Percentiles rank a stretch among this genome's conserved stretches.
phyloP scores from a whole-genome alignment of 495 filamentous ascomycete species.

The Pseudevernia furfuracea region DNA sequence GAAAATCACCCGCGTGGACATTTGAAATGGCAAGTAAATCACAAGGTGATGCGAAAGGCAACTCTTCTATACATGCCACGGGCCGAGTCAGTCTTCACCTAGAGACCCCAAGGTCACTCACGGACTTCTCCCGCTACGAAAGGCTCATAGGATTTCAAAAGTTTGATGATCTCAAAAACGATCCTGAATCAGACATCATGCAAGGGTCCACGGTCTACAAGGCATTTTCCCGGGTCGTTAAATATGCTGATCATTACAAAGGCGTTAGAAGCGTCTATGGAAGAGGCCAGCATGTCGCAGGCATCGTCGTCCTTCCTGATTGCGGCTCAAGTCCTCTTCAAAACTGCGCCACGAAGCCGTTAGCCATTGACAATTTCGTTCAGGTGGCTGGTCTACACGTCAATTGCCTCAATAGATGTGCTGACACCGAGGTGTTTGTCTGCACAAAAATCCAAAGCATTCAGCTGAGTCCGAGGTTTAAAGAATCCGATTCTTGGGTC shows the following conservation, averaged over 20 bases:
- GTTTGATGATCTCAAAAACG: constrained; percentile 7
- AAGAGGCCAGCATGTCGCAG: constrained; percentile 31
- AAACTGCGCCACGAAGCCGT: neutral
- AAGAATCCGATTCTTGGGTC: constrained; percentile 4
- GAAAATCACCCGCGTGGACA: neutral
- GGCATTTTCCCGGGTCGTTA: constrained; percentile 28
- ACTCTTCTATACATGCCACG: constrained; percentile 10
- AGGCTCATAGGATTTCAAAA: neutral
- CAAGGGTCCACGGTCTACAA: constrained; percentile 32
- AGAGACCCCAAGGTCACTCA: neutral
- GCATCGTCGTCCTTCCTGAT: too few species aligned
- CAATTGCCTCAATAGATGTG: constrained; percentile 28
- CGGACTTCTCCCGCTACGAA: constrained; percentile 10
- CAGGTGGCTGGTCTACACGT: constrained; percentile 38
- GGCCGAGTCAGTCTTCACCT: constrained; percentile 7
- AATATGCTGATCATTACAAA: constrained; percentile 34
- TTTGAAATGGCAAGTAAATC: constrained; percentile 15
- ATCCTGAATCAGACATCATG: constrained; percentile 8
- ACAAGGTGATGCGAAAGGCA: neutral
- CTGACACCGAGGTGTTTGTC: constrained; percentile 28
- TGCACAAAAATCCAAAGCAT: constrained; percentile 25
- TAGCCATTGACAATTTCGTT: constrained; percentile 28
- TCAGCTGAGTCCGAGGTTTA: neutral
- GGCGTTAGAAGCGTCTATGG: constrained; percentile 31
- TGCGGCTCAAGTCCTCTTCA: too few species aligned